Base-by-base conservation (phyloP, 2,329 filamentous ascomycete species). In the Venturia aucupariae region DNA sequence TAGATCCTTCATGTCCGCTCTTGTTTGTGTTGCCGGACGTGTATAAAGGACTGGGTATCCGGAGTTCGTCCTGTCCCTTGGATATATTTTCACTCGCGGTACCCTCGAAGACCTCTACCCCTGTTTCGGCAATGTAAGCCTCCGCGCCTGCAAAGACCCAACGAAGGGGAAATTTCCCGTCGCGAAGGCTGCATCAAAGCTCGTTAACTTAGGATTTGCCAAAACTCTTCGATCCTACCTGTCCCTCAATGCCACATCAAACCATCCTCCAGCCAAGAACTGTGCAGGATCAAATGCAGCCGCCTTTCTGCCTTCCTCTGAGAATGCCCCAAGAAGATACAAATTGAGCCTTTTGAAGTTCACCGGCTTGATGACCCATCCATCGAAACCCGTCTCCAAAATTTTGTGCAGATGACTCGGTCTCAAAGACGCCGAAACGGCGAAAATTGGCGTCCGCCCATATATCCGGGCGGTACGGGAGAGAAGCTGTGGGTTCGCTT, bases 311-410 rank as follows among this genome's bases (percentile, higher is more conserved):
- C 38, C 27, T 44, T 60, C 59, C 2, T 39, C 59, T 11, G 59
- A 41, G 59, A 60, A 44, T 6, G 59, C 59, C 3, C 59, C 59
- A 42, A 44, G 38, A 1, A 60, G n/a, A 11, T 41, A 44, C 59
- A 60, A 22, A 22, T 44, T 60, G 4, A 60, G 41, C n/a, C 59
- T 60, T 13, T 44, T 13, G 8, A 60, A 60, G 17, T 60, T 44
- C 15, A 96, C 89, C 0, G 91, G 91, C 71, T 96, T 96, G 65
- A 95, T 77, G 35, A 96, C 91, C 90, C 91, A 96, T 30, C 89
- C 92, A 68, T 96, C 91, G 68, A 96, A 96, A 0, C 92, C 92
- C 7, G 86, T 86, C 54, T 89, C 81, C 48, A 91, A 82, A 68
- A 96, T 96, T 0, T 76, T 82, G 48, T 87, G 79, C 61, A 79